Base-by-base conservation (phyloP, 192 early-diverging fungal genomes). In the Backusella australiensis region DNA sequence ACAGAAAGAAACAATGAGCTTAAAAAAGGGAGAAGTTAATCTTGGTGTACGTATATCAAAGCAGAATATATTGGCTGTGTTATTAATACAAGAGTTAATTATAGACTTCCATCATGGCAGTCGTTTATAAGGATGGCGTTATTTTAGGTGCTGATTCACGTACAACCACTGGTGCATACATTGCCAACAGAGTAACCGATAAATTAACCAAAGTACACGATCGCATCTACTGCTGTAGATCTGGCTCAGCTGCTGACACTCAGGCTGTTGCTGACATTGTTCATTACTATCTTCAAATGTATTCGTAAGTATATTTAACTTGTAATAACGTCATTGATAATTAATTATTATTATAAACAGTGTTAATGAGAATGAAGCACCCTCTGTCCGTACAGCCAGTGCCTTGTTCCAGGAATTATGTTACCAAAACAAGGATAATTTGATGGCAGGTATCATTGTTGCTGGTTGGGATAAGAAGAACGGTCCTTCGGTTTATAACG, bases 261-360 rank as follows among this genome's bases (percentile, higher is more conserved):
- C 98, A 99, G 85, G 97, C 97, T 21, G 87, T 99, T 7, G 96
- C 98, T 34, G 97, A 98, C 79, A 96, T 99, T 78, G 96, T 99
- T 29, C 93, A 93, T 75, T 99, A 98, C 84, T 93, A 99, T 75
- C 87, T 96, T 56, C 93, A 97, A 80, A 89, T 97, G 88, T 98
- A 95, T 83, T 85, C 88, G 91, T 96, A 89, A 78, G 90, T 82
- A 74, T 12, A 21, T 42, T 21, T 12, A 32, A 17, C 42, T 44
- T 8, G 39, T 4, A 26, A 32, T 23, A 8, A 26, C 11, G 46
- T 63, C 56, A 7, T n/a, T 56, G 2, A 59, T 38, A 19, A 14
- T 12, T 35, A 1, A 70, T 17, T 41, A 36, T 66, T 23, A n/a
- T 66, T 23, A n/a, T n/a, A 36, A 26, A 32, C 83, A 95, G 93